Conservation (phyloP, 495 filamentous ascomycete genomes). For the Sabuloglossum arenarium region DNA sequence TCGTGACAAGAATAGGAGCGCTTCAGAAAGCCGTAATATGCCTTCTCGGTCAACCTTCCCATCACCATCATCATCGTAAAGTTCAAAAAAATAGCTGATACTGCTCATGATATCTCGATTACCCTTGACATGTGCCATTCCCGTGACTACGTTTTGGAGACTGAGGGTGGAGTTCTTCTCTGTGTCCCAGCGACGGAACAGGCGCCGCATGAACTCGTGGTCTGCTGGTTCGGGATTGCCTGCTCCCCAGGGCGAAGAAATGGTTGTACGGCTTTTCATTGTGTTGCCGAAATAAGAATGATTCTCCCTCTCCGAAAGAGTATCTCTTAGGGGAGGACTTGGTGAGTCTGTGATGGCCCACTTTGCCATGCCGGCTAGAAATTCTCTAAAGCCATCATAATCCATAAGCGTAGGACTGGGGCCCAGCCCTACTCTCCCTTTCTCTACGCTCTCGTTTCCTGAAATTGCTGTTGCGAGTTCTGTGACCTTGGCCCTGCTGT, state of each 20-base stretch:
- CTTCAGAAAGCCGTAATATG: constrained; percentile 86
- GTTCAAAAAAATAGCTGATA: constrained; percentile 91
- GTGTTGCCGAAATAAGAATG: constrained; percentile 31
- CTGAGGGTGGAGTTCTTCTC: constrained; percentile 54
- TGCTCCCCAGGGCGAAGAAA: constrained; percentile 47
- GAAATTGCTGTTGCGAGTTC: constrained; percentile 25
- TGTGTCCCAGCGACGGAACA: constrained; percentile 76
- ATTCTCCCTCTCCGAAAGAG: constrained; percentile 27
- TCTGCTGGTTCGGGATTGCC: constrained; percentile 66
- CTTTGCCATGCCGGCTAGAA: constrained; percentile 66
- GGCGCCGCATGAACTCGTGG: constrained; percentile 81
- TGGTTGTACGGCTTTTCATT: constrained; percentile 18
- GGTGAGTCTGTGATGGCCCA: constrained; percentile 81
- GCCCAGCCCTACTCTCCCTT: constrained; percentile 73
- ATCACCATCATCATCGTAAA: constrained; percentile 84
- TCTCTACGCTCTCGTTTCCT: constrained; percentile 29
- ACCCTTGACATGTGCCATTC: constrained; percentile 76
- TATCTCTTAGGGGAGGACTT: constrained; percentile 29
- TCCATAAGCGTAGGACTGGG: constrained; percentile 84
- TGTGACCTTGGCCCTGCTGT: constrained; percentile 31
- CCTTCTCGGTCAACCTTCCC: constrained; percentile 93
- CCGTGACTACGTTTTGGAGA: constrained; percentile 77
- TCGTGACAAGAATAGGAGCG: constrained; percentile 75
- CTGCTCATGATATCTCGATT: constrained; percentile 88
- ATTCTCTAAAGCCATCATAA: constrained; percentile 86